These are phyloP conservation scores for Boletellus sp. DNA, from an alignment of 1,284 basidiomycete genomes.

Conservation along the genomic window DNA sequence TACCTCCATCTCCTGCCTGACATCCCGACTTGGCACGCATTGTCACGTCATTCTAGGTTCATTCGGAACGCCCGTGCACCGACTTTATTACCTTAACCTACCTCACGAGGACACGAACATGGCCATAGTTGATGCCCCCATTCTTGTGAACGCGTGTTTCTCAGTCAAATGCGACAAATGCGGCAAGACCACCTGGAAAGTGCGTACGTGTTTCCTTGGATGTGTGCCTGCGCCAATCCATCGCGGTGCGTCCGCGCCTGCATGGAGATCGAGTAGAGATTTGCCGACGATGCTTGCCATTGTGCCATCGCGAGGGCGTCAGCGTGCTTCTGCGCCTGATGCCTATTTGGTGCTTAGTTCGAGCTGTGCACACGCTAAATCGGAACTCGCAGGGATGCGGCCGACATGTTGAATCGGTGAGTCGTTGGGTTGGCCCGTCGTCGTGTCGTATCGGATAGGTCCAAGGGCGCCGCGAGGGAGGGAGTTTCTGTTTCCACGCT, in stretches of 20 bases:
- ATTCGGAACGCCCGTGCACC: constrained; percentile 9
- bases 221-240: constrained; percentile 14
- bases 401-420: constrained; percentile 58
- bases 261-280: constrained; percentile 11
- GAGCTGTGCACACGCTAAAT: constrained; percentile 6
- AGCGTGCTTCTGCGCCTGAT: constrained; percentile 15
- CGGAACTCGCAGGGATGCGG: constrained; percentile 60
- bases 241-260: constrained; percentile 14
- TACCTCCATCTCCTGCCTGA: constrained; percentile 1
- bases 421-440: constrained; percentile 27
- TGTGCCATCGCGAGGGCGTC: constrained; percentile 1
- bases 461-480: constrained; percentile 7
- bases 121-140: constrained; percentile 19
- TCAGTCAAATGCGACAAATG: constrained; percentile 58
- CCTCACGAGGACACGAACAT: constrained; percentile 23
- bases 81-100: constrained; percentile 37
- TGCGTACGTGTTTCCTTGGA: constrained; percentile 38
- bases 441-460: constrained; percentile 14
- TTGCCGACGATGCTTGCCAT: constrained; percentile 1
- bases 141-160: constrained; percentile 54
- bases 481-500: constrained; percentile 22
- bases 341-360: not conserved
- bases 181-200: constrained; percentile 73
- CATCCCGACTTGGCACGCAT: constrained; percentile 9
- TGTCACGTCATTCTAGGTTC: constrained; percentile 22